Base-by-base conservation (phyloP, 768 basidiomycete species). In the Wakefieldia striispora region DNA sequence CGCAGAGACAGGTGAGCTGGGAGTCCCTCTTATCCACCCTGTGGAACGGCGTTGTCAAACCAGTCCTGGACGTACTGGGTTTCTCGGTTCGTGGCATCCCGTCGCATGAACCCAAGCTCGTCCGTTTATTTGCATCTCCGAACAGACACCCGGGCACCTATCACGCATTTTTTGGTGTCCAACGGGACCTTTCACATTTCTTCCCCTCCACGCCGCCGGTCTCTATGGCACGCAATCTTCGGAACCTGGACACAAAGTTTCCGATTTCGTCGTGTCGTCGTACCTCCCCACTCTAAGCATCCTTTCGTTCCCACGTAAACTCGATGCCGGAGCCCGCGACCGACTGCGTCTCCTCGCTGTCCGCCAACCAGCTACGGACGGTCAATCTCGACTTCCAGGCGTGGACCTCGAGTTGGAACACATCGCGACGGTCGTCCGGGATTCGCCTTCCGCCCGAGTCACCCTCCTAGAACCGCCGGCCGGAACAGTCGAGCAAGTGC, bases 251-350 rank as follows among this genome's bases (percentile, higher is more conserved):
- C 29, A 39, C 31, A 41, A 43, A 36, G 29, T 42, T 14, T 44
- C 19, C 14, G 42, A 50, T 44, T 43, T 43, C 12, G 49, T 40
- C 34, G 17, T 49, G n/a, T 51, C 45, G 8, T 69, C 69, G 16
- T 70, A 70, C 42, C 54, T 57, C 3, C 62, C 66, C 3, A 67
- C 66, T 5, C 48, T 66, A 3, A 31, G 50, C 33, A 54, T 61
- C 4, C 53, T 70, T 21, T 0, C 13, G 2, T 40, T 36, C 41
- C 6, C 24, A 13, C 12, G 7, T 8, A 2, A 36, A n/a, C 26
- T 16, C 7, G 14, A 45, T 17, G 12, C 33, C 16, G 16, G 6
- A 14, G 12, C 43, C n/a, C n/a, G 7, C 8, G 9, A n/a, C 4
- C 19, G n/a, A 5, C 23, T 47, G 5, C 27, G 34, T 6, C 6